Conservation (phyloP, 2,329 filamentous ascomycete genomes). For the Phialocephala sp. region DNA sequence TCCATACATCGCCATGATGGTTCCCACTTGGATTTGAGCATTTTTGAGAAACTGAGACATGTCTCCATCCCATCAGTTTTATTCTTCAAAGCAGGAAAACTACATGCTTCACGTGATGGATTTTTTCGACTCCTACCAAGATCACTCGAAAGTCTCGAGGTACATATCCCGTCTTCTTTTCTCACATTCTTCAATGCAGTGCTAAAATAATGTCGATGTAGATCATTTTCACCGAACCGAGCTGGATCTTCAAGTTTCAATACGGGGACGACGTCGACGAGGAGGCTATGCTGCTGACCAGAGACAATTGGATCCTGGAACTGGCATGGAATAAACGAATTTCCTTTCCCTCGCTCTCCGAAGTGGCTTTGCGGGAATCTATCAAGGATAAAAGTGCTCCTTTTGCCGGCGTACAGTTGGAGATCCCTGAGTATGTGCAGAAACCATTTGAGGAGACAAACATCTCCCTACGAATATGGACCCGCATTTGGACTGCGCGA, state of each 20-base stretch:
- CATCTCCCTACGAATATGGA: neutral
- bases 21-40: neutral
- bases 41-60: neutral
- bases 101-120: neutral
- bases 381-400: neutral
- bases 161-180: neutral
- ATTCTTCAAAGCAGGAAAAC: neutral
- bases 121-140: neutral
- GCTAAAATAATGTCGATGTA: neutral
- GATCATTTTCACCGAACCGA: neutral
- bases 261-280: neutral
- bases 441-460: neutral
- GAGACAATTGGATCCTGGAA: neutral
- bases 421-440: neutral
- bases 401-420: neutral
- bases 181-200: neutral
- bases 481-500: neutral
- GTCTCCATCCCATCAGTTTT: neutral
- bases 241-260: constrained; percentile 2
- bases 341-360: neutral
- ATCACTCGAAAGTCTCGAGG: neutral
- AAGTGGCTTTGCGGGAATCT: neutral
- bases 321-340: neutral
- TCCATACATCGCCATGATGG: neutral
- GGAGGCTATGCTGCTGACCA: neutral